Percentiles rank a stretch among this genome's conserved stretches.
phyloP scores from a whole-genome alignment of 371 early-diverging fungal genomes.

The Agmasoma carcini region DNA sequence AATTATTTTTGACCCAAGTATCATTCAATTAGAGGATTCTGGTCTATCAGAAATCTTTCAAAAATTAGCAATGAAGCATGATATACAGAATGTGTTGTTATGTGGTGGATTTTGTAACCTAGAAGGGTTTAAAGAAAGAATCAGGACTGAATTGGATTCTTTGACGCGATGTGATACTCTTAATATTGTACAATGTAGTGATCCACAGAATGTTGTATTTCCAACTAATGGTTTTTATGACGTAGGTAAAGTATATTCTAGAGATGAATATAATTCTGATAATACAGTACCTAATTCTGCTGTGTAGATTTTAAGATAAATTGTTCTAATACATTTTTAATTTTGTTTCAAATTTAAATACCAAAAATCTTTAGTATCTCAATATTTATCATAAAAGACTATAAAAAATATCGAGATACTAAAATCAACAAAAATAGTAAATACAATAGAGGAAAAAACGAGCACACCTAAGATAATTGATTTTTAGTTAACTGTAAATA shows the following conservation, averaged over 20 bases:
- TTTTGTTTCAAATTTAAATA: no score
- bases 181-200: conserved; percentile 19
- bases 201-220: conserved; percentile 47
- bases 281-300: no score
- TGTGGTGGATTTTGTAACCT: conserved; percentile 54
- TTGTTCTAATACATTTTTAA: no score
- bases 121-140: conserved; percentile 42
- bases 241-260: conserved; percentile 29
- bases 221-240: conserved; percentile 28
- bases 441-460: no score
- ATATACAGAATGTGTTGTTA: conserved; percentile 43
- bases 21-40: conserved; percentile 45
- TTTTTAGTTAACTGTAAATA: no score
- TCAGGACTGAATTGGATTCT: conserved; percentile 41
- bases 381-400: no score
- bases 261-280: no score
- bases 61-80: conserved; percentile 12
- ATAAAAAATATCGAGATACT: no score
- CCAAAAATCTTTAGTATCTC: no score
- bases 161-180: conserved; percentile 13
- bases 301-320: no score
- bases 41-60: conserved; percentile 51
- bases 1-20: conserved; percentile 50
- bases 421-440: no score
- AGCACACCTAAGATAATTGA: no score